These are phyloP conservation scores for Geotrichum cucujoidarum DNA, from an alignment of 1,139 yeast species.

Conservation along the genomic window DNA sequence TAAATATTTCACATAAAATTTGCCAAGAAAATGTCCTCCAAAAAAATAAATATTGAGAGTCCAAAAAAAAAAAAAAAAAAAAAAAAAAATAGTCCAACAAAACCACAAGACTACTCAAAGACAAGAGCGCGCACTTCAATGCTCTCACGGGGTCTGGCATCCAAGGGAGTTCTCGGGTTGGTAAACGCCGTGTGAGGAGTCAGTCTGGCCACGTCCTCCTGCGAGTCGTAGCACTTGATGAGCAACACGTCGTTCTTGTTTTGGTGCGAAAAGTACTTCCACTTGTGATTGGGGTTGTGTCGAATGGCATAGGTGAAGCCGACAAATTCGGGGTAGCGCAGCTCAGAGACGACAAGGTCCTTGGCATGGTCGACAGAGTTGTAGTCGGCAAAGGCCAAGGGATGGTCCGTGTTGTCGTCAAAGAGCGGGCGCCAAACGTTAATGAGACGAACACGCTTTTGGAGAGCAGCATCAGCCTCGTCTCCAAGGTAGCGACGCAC, in stretches of 20 bases:
- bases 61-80: no score
- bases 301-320: slow-evolving; percentile 27
- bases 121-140: slow-evolving; percentile 28
- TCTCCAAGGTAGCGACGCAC: slow-evolving; percentile 25
- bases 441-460: slow-evolving; percentile 25
- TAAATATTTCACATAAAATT: no score
- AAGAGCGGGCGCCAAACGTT: slow-evolving; percentile 30
- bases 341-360: slow-evolving; percentile 24
- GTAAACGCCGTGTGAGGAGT: slow-evolving; percentile 30
- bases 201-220: slow-evolving; percentile 21
- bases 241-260: slow-evolving; percentile 24
- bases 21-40: no score
- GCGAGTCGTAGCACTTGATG: slow-evolving; percentile 29
- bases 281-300: slow-evolving; percentile 23
- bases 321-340: slow-evolving; percentile 22
- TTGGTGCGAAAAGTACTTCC: slow-evolving; percentile 26
- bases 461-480: slow-evolving; percentile 23
- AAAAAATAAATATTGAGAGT: no score
- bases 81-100: no score
- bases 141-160: slow-evolving; percentile 26
- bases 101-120: no score
- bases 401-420: slow-evolving; percentile 23
- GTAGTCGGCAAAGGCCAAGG: slow-evolving; percentile 28
- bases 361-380: slow-evolving; percentile 16
- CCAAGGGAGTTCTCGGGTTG: slow-evolving; percentile 23